phyloP scores from a whole-genome alignment of 345 rosid species.

The Eucalyptus viminalis region DNA sequence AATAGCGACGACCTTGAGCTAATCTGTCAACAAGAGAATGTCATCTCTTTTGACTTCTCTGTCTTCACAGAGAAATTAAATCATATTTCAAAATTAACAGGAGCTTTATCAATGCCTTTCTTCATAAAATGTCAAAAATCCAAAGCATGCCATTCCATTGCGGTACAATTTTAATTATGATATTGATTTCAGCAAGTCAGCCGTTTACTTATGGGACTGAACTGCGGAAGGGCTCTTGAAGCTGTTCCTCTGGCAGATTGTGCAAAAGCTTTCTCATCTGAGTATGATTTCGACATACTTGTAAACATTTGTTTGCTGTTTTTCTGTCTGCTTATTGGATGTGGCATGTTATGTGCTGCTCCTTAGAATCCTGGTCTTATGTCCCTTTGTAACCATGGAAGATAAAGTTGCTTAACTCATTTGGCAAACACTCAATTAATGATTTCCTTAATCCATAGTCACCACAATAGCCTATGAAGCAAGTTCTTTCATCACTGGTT shows the following conservation, averaged over 20 bases:
- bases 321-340: not conserved
- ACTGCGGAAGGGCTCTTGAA: slow-evolving; percentile 54
- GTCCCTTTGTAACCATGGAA: not conserved
- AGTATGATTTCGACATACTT: slow-evolving; percentile 75
- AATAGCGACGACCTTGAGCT: not conserved
- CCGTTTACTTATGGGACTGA: slow-evolving; percentile 61
- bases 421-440: not conserved
- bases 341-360: not conserved
- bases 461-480: not conserved
- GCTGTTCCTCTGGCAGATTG: slow-evolving; percentile 33
- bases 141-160: not conserved
- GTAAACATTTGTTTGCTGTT: not conserved
- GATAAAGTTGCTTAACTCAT: not conserved
- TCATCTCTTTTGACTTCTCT: not conserved
- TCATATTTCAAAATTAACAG: not conserved
- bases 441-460: not conserved
- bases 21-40: not conserved
- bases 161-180: not conserved
- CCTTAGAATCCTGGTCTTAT: not conserved
- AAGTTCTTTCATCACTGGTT: not conserved
- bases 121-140: not conserved
- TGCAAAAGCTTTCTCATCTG: slow-evolving; percentile 34
- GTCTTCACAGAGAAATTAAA: not conserved
- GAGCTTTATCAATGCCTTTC: not conserved
- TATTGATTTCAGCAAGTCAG: slow-evolving; percentile 56